A percentile compares a stretch with the other conserved stretches of the same genome.
Conservation (phyloP, 169 alveolate species). For the Cyclospora cayetanensis region DNA sequence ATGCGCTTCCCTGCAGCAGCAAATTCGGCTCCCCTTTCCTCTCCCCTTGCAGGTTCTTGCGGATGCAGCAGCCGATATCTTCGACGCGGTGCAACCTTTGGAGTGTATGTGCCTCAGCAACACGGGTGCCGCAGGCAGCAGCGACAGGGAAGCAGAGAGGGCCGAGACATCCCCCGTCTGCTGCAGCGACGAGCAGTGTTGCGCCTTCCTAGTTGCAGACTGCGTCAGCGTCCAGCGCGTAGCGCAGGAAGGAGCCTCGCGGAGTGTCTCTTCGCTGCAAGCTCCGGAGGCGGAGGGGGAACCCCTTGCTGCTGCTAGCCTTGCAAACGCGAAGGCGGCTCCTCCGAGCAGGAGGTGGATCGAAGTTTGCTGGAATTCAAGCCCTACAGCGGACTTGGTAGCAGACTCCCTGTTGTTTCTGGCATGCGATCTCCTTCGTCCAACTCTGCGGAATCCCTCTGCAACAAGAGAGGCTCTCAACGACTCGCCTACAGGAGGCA, state of each 20-base stretch:
- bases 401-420: not conserved
- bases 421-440: constrained; percentile 5
- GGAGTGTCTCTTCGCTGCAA: too few species aligned
- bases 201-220: not conserved
- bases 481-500: too few species aligned
- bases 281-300: not conserved
- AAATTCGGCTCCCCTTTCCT: not conserved
- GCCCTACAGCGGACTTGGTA: constrained; percentile 26
- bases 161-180: not conserved
- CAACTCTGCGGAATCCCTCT: too few species aligned
- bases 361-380: not conserved
- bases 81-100: not conserved
- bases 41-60: not conserved
- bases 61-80: not conserved
- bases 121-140: not conserved
- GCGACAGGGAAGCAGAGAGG: not conserved
- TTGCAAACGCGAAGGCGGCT: not conserved
- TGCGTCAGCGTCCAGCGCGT: not conserved
- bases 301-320: not conserved
- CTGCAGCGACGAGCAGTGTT: not conserved
- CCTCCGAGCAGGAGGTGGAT: not conserved
- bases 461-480: too few species aligned
- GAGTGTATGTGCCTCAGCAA: not conserved
- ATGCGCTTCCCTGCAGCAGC: not conserved
- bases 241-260: too few species aligned